Conservation (phyloP, 495 filamentous ascomycete genomes). For the Aspergillus homomorphus region DNA sequence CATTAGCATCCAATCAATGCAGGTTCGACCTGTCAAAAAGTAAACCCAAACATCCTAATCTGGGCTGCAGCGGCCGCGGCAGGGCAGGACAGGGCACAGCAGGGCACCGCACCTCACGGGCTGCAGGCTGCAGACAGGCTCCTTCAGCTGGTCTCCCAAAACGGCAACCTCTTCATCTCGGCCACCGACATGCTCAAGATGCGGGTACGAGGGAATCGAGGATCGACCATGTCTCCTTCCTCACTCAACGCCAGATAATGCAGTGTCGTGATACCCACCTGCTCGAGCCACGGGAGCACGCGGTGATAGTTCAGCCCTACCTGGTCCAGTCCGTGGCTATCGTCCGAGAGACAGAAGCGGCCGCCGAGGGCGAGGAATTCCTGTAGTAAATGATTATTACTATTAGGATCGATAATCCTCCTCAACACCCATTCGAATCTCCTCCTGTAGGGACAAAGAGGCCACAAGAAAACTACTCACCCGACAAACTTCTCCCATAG, state of each 20-base stretch:
- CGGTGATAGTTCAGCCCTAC: constrained; percentile 65
- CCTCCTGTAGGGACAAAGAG: too few species aligned
- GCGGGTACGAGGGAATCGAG: constrained; percentile 40
- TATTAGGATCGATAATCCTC: too few species aligned
- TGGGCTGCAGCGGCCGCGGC: too few species aligned
- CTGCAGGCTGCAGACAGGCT: too few species aligned
- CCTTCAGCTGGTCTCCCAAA: constrained; percentile 17
- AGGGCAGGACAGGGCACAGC: too few species aligned
- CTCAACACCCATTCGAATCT: too few species aligned
- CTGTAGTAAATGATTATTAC: too few species aligned
- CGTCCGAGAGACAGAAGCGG: constrained; percentile 82
- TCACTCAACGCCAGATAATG: constrained; percentile 39
- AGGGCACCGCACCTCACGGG: too few species aligned
- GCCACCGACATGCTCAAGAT: constrained; percentile 23
- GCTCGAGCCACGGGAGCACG: constrained; percentile 56
- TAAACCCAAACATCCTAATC: too few species aligned
- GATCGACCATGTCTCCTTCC: constrained; percentile 29
- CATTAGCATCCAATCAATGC: too few species aligned
- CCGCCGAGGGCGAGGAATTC: constrained; percentile 65
- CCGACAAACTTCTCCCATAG: constrained; percentile 72
- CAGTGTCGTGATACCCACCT: constrained; percentile 43
- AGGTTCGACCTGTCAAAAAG: too few species aligned
- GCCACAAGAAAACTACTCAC: constrained; percentile 47
- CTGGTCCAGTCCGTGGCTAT: constrained; percentile 82
- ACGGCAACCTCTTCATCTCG: constrained; percentile 28